phyloP scores from a whole-genome alignment of 306 rosid genomes.

The Inga laurina region DNA sequence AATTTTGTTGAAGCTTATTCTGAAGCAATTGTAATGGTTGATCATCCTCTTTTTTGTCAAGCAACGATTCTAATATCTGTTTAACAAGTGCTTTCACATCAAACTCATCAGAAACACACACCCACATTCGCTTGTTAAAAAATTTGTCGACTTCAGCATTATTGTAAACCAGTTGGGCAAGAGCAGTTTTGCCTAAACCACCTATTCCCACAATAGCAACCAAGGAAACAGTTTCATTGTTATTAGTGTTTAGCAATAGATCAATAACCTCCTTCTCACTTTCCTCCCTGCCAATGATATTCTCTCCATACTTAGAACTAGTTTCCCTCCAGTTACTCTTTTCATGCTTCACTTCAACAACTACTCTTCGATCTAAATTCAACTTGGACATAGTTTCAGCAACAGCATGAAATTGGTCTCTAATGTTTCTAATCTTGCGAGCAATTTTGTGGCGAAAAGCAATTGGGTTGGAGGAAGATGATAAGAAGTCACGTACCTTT shows the following conservation, averaged over 20 bases:
- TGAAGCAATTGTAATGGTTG: background rate
- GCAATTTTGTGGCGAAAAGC: background rate
- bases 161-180: conserved; percentile 8
- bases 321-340: background rate
- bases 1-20: background rate
- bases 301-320: background rate
- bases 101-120: conserved; percentile 14
- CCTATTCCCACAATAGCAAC: background rate
- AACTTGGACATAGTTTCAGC: background rate
- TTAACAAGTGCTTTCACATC: background rate
- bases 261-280: background rate
- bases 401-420: background rate
- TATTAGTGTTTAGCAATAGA: background rate
- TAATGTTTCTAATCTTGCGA: background rate
- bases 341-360: too few species aligned
- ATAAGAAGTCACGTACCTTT: background rate
- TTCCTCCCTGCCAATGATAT: background rate
- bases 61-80: background rate
- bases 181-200: conserved; percentile 20
- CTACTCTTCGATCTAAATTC: background rate
- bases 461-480: background rate
- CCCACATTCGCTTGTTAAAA: conserved; percentile 5
- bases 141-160: background rate
- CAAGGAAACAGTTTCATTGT: background rate
- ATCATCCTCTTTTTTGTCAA: too few species aligned